phyloP scores from a whole-genome alignment of 179 eudicot species.

The Silene coronaria region DNA sequence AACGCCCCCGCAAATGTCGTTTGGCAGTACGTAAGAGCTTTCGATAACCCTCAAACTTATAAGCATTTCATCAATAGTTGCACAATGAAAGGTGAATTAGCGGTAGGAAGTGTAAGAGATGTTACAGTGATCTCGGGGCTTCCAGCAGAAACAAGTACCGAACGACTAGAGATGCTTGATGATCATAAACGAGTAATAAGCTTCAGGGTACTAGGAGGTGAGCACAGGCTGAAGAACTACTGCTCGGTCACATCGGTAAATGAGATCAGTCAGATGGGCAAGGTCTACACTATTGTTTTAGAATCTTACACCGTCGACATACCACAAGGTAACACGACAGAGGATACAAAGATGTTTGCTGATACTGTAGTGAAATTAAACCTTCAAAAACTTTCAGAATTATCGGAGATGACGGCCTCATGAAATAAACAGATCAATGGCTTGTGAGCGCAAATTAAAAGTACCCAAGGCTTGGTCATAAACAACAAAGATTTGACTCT shows the following conservation, averaged over 20 bases:
- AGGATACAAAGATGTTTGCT: conserved; percentile 44
- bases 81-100: conserved; percentile 34
- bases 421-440: conserved; percentile 13
- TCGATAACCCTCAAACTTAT: conserved; percentile 41
- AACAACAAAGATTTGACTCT: conserved; percentile 23
- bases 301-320: conserved; percentile 40
- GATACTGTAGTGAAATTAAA: conserved; percentile 40
- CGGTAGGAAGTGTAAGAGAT: conserved; percentile 39
- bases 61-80: conserved; percentile 47
- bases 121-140: conserved; percentile 44
- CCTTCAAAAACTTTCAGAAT: conserved; percentile 37
- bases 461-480: conserved; percentile 6
- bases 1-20: conserved; percentile 33
- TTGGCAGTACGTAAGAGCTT: conserved; percentile 40
- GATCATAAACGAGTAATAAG: conserved; percentile 40
- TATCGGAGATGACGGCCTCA: conserved; percentile 25
- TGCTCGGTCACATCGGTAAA: conserved; percentile 43
- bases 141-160: conserved; percentile 46
- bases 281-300: conserved; percentile 32
- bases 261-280: conserved; percentile 27
- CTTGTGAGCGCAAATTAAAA: conserved; percentile 3
- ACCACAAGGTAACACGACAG: conserved; percentile 45
- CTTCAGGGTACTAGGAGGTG: conserved; percentile 40
- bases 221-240: conserved; percentile 44
- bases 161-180: conserved; percentile 40